These are phyloP conservation scores for Tolypocladium amazonense DNA, from an alignment of 2,329 filamentous ascomycete species.

Conservation along the genomic window DNA sequence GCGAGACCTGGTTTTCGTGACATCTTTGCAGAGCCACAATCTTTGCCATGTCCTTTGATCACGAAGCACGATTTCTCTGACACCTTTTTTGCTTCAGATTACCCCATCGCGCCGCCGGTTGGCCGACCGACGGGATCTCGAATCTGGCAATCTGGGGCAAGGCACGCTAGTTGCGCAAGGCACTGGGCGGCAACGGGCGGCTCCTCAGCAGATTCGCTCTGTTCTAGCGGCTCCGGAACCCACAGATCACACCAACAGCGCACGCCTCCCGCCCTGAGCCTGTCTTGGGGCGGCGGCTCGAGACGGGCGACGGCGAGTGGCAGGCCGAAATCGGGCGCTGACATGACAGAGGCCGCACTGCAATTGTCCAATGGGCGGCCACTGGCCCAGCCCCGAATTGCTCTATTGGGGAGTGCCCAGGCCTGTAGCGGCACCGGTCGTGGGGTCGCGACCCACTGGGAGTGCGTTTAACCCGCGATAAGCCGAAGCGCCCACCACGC, in stretches of 20 bases:
- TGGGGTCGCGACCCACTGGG: neutral
- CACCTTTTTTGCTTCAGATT: neutral
- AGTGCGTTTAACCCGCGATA: conserved; percentile 3
- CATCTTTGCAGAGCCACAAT: neutral
- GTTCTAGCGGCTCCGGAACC: neutral
- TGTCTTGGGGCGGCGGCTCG: neutral
- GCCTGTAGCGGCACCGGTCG: neutral
- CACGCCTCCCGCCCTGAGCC: neutral
- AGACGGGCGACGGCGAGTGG: neutral
- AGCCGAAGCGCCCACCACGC: neutral
- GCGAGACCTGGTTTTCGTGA: neutral
- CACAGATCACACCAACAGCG: neutral
- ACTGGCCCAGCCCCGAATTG: neutral
- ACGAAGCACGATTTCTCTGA: neutral
- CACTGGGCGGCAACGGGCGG: neutral
- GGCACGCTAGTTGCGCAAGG: neutral
- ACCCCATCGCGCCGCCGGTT: neutral
- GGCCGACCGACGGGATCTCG: neutral
- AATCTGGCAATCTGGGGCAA: neutral
- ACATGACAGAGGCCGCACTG: neutral
- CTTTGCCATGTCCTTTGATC: neutral
- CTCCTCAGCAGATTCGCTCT: neutral
- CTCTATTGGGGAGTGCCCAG: neutral
- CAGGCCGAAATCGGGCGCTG: neutral
- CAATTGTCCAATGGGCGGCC: conserved; percentile 2